Evolutionary conservation across 2,329 filamentous ascomycete genomes (phyloP).

Genomic region (Myriosclerotinia duriaeana): DNA sequence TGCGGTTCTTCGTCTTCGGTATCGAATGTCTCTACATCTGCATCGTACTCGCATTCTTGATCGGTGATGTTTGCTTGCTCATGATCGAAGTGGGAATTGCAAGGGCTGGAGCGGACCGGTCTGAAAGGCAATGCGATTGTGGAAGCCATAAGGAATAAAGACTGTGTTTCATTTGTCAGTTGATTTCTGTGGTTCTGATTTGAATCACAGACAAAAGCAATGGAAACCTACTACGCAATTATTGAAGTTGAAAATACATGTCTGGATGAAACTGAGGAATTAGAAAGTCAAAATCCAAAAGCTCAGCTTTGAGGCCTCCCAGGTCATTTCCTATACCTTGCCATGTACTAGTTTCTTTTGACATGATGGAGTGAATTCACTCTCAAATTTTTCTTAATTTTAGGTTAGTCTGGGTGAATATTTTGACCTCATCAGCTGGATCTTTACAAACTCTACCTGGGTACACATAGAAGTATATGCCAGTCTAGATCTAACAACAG

Average conservation of each 20-base stretch:
- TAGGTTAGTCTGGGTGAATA: conserved; percentile 2
- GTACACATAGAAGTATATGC: background rate
- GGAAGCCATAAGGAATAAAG: conserved; percentile 11
- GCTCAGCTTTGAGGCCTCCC: background rate
- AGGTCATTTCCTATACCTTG: background rate
- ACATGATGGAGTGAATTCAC: conserved; percentile 1
- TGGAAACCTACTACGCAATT: background rate
- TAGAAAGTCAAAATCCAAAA: background rate
- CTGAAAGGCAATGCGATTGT: background rate
- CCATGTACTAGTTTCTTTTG: background rate
- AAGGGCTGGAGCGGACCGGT: background rate
- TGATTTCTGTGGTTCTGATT: background rate
- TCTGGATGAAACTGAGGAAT: background rate
- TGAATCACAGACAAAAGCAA: background rate
- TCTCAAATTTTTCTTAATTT: background rate
- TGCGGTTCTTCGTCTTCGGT: background rate
- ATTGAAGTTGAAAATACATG: background rate
- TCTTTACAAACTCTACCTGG: background rate
- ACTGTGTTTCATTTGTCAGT: background rate
- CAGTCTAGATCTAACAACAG: background rate
- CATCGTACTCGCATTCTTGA: conserved; percentile 1
- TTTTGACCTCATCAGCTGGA: background rate
- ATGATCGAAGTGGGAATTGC: background rate
- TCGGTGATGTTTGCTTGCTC: background rate
- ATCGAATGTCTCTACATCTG: background rate